Evolutionary conservation across 1,284 basidiomycete species (phyloP).

Genomic region (Coniferiporia weirii): DNA sequence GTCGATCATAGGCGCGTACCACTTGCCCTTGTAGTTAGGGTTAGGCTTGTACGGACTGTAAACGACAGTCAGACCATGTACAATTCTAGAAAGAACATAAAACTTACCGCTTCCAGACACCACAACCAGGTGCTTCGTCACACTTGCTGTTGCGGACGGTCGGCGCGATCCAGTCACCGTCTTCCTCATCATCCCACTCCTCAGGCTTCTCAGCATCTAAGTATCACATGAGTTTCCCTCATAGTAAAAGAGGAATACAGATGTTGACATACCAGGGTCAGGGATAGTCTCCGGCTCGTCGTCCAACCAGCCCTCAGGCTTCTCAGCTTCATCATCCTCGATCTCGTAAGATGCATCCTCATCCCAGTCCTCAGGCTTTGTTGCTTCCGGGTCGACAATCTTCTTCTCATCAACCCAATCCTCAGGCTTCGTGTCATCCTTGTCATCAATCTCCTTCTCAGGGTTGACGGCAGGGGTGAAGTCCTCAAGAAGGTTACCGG

Average conservation of each 20-base stretch:
- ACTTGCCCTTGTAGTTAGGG: slow-evolving; percentile 94
- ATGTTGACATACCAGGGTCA: slow-evolving; percentile 66
- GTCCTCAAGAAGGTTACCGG: slow-evolving; percentile 88
- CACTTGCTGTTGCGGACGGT: slow-evolving; percentile 88
- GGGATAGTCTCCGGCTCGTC: slow-evolving; percentile 79
- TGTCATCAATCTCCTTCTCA: slow-evolving; percentile 87
- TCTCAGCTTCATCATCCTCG: slow-evolving; percentile 78
- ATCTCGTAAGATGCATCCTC: slow-evolving; percentile 92
- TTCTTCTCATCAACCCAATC: slow-evolving; percentile 91
- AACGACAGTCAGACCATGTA: slow-evolving; percentile 16
- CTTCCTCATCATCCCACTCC: slow-evolving; percentile 99
- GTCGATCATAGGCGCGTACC: slow-evolving; percentile 89
- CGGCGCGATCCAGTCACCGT: slow-evolving; percentile 96
- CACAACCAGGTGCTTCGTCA: slow-evolving; percentile 87
- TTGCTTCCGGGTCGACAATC: slow-evolving; percentile 82
- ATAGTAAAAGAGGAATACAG: background rate
- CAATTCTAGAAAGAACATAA: background rate
- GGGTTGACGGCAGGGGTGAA: slow-evolving; percentile 97
- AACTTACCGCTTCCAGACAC: slow-evolving; percentile 77
- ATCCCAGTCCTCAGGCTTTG: slow-evolving; percentile 94
- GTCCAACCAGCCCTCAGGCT: slow-evolving; percentile 95
- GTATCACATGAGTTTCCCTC: background rate
- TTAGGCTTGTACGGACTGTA: slow-evolving; percentile 80
- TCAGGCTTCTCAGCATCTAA: slow-evolving; percentile 92
- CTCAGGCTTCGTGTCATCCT: slow-evolving; percentile 84